Evolutionary conservation across 179 eudicot species (phyloP).

Genomic region (Silene coronaria): DNA sequence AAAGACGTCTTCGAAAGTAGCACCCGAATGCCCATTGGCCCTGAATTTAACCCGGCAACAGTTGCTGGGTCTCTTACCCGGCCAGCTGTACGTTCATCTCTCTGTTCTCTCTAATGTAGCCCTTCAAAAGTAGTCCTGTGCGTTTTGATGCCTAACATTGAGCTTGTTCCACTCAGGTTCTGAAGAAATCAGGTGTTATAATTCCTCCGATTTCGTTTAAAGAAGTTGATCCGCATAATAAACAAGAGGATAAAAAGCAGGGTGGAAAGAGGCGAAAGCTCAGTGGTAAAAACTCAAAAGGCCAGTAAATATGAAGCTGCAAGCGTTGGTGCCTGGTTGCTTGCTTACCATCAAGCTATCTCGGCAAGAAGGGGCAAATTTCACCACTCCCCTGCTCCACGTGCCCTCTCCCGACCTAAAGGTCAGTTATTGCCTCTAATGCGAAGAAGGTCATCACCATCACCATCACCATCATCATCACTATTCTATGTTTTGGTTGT

Average conservation of each 20-base stretch:
- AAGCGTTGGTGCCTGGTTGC: background rate
- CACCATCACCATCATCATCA: too few species aligned
- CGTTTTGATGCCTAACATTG: constrained; percentile 11
- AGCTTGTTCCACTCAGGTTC: constrained; percentile 47
- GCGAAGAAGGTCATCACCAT: too few species aligned
- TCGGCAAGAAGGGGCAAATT: background rate
- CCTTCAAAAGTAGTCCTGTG: background rate
- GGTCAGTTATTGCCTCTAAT: background rate
- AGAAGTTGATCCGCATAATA: constrained; percentile 50
- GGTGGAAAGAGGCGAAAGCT: constrained; percentile 22
- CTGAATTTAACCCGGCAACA: constrained; percentile 76
- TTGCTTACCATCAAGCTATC: background rate
- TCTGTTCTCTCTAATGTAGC: background rate
- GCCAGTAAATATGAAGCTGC: constrained; percentile 10
- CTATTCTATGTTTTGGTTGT: background rate
- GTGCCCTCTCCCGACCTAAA: background rate
- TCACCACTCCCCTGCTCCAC: background rate
- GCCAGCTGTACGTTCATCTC: constrained; percentile 56
- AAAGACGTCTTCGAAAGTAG: constrained; percentile 65
- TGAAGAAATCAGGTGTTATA: constrained; percentile 73
- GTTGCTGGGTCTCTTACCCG: constrained; percentile 64
- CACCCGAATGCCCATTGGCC: constrained; percentile 88
- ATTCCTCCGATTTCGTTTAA: constrained; percentile 69
- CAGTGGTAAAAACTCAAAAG: constrained; percentile 29
- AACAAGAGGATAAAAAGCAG: constrained; percentile 30